Evolutionary conservation across 2,329 filamentous ascomycete species (phyloP).

Genomic region (Monilinia laxa): DNA sequence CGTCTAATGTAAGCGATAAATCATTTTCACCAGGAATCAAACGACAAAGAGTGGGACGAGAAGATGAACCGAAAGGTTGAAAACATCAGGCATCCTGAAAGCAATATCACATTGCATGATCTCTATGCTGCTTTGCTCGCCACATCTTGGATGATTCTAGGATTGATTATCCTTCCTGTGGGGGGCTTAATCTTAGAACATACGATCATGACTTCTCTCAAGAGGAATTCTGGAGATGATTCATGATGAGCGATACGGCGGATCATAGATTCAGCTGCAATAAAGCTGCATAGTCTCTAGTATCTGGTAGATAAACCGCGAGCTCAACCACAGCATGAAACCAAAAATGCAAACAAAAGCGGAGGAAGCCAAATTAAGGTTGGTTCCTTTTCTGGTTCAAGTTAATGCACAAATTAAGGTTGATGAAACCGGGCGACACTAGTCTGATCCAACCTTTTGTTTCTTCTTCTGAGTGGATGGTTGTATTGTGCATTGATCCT

Average conservation of each 20-base stretch:
- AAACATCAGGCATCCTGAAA: not conserved
- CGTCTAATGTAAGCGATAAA: not conserved
- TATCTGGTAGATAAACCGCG: too few relatives aligned
- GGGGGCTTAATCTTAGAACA: not conserved
- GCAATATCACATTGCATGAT: not conserved
- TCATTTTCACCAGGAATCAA: not conserved
- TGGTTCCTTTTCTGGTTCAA: constrained; percentile 2
- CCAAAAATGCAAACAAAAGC: not conserved
- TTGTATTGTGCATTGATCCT: constrained; percentile 7
- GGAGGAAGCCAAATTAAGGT: not conserved
- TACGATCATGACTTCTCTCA: not conserved
- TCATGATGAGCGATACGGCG: not conserved
- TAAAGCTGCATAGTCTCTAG: too few relatives aligned
- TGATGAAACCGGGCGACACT: not conserved
- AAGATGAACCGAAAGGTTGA: not conserved
- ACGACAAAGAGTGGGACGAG: not conserved
- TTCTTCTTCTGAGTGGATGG: not conserved
- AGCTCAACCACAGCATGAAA: not conserved
- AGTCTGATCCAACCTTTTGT: too few relatives aligned
- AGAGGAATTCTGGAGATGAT: not conserved
- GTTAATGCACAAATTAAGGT: not conserved
- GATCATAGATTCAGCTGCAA: too few relatives aligned
- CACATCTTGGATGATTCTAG: not conserved
- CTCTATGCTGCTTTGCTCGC: not conserved
- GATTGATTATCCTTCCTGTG: too few relatives aligned